phyloP scores from a whole-genome alignment of 139 green algal genomes.

The Chlamydomonas applanata region DNA sequence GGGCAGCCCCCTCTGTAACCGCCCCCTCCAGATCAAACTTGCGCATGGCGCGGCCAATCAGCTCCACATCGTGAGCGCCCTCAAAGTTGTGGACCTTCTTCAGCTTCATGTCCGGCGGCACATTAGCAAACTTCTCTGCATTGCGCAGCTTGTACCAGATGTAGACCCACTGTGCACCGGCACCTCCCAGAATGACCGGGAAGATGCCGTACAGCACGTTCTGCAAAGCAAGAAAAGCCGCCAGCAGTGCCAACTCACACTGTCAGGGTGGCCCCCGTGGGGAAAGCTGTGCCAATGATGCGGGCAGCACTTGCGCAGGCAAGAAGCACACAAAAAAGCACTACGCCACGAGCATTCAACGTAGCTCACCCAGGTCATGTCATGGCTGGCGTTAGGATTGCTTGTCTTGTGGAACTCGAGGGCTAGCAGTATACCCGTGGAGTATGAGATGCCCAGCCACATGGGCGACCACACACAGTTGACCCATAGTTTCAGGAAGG shows the following conservation, averaged over 20 bases:
- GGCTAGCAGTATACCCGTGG: neutral
- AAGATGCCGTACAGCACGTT: conserved; percentile 33
- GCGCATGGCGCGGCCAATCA: conserved; percentile 17
- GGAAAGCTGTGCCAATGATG: too few relatives aligned
- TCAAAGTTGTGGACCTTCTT: conserved; percentile 25
- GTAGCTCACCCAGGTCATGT: too few relatives aligned
- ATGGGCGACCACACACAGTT: neutral
- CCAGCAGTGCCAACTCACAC: too few relatives aligned
- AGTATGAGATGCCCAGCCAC: conserved; percentile 24
- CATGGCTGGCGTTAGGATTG: too few relatives aligned
- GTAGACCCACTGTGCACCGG: neutral
- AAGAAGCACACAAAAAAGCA: too few relatives aligned
- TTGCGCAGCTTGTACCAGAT: conserved; percentile 9
- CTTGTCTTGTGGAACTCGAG: neutral
- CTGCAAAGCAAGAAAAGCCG: conserved; percentile 8
- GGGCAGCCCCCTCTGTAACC: conserved; percentile 15
- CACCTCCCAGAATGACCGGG: neutral
- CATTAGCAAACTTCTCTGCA: conserved; percentile 9
- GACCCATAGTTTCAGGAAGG: neutral
- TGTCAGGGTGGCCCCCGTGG: neutral
- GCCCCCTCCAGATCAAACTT: conserved; percentile 13
- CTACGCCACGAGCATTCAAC: too few relatives aligned
- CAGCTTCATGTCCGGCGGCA: conserved; percentile 3
- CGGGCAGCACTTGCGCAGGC: too few relatives aligned
- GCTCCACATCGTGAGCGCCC: conserved; percentile 10